A percentile compares a stretch with the other conserved stretches of the same genome.
These are phyloP conservation scores for Salix arbutifolia DNA, from an alignment of 345 rosid genomes.

Conservation along the genomic window DNA sequence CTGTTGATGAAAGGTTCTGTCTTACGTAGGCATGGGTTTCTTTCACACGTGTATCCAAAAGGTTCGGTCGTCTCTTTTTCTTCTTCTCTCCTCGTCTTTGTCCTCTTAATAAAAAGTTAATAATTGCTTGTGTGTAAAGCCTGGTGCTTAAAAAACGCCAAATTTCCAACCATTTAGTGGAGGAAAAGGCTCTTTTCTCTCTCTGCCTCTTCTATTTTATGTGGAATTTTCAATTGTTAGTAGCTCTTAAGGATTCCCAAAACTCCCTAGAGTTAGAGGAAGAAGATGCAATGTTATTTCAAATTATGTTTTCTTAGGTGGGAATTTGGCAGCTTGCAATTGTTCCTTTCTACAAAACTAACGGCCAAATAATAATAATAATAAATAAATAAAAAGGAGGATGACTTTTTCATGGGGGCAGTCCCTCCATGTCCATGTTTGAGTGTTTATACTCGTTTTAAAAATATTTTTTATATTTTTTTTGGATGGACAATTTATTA, in stretches of 20 bases:
- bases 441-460: too few species aligned
- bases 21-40: conserved; percentile 35
- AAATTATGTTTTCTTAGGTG: conserved; percentile 36
- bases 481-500: not conserved
- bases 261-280: conserved; percentile 24
- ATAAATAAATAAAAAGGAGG: not conserved
- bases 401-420: conserved; percentile 25
- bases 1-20: conserved; percentile 23
- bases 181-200: conserved; percentile 29
- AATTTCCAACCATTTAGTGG: conserved; percentile 32
- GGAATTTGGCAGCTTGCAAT: conserved; percentile 33
- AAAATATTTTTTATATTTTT: not conserved
- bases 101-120: conserved; percentile 13
- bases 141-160: conserved; percentile 38
- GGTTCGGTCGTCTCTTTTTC: conserved; percentile 29
- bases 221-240: conserved; percentile 32
- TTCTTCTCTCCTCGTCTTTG: not conserved
- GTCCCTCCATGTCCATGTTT: conserved; percentile 28
- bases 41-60: conserved; percentile 33
- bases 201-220: not conserved
- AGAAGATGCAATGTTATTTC: conserved; percentile 30
- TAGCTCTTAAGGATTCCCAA: conserved; percentile 37
- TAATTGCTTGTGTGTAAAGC: conserved; percentile 45
- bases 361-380: not conserved
- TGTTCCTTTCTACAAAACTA: conserved; percentile 5